Conservation (phyloP, 1,139 yeast genomes). For the Chernovozyma sophiae-reginae region DNA sequence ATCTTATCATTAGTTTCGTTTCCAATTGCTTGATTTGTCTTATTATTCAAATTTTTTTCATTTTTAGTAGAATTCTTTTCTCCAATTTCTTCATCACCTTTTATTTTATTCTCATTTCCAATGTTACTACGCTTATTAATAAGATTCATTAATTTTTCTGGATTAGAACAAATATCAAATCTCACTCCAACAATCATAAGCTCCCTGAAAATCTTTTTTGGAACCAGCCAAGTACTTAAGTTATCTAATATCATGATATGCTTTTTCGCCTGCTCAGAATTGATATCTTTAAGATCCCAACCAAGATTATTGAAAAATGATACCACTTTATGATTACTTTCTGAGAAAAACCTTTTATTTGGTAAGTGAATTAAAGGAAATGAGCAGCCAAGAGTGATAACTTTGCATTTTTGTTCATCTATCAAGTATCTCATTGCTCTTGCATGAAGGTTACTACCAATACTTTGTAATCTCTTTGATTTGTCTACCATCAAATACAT, state of each 20-base stretch:
- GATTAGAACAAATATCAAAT: conserved; percentile 50
- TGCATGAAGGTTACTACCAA: conserved; percentile 55
- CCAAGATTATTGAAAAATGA: conserved; percentile 37
- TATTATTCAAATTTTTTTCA: not conserved
- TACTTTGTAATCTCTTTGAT: conserved; percentile 52
- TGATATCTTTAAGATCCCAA: conserved; percentile 26
- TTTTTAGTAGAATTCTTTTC: no score
- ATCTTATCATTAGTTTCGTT: conserved; percentile 5
- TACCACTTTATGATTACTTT: conserved; percentile 17
- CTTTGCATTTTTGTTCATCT: conserved; percentile 41
- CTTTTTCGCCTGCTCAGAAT: conserved; percentile 14
- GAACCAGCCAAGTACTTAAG: conserved; percentile 47
- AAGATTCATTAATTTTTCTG: conserved; percentile 34
- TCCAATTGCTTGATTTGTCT: conserved; percentile 5
- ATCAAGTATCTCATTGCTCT: conserved; percentile 51
- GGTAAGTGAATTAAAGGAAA: conserved; percentile 52
- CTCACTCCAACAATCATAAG: conserved; percentile 58
- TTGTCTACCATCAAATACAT: conserved; percentile 52
- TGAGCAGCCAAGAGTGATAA: conserved; percentile 45
- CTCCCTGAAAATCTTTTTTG: conserved; percentile 52
- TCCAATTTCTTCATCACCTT: not conserved
- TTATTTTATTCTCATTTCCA: not conserved
- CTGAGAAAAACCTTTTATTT: conserved; percentile 14
- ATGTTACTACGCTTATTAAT: conserved; percentile 18
- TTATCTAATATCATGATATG: conserved; percentile 37